phyloP scores from a whole-genome alignment of 2,329 filamentous ascomycete species.

The Trichophyton schoenleinii region DNA sequence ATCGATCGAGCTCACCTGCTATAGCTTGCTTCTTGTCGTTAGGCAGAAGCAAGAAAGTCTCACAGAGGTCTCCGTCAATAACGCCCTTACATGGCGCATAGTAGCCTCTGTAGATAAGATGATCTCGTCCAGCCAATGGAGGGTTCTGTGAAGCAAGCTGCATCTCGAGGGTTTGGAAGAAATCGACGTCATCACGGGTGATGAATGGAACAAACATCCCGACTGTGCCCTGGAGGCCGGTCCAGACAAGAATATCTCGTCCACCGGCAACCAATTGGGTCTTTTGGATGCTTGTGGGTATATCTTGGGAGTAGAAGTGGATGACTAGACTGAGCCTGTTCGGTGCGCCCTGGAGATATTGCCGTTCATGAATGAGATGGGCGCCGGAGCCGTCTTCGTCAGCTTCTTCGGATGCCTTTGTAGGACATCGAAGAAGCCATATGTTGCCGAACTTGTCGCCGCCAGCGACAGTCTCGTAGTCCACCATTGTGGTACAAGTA shows the following conservation, averaged over 20 bases:
- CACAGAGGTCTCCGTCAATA: slow-evolving; percentile 93
- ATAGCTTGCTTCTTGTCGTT: slow-evolving; percentile 92
- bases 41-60: slow-evolving; percentile 71
- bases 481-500: slow-evolving; percentile 81
- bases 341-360: slow-evolving; percentile 79
- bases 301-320: slow-evolving; percentile 84
- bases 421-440: slow-evolving; percentile 78
- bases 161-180: slow-evolving; percentile 88
- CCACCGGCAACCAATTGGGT: slow-evolving; percentile 82
- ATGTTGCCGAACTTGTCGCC: slow-evolving; percentile 97
- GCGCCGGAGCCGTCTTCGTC: slow-evolving; percentile 86
- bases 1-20: slow-evolving; percentile 81
- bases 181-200: slow-evolving; percentile 85
- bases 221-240: slow-evolving; percentile 84
- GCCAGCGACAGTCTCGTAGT: slow-evolving; percentile 90
- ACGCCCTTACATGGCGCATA: slow-evolving; percentile 93
- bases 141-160: slow-evolving; percentile 77
- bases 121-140: slow-evolving; percentile 80
- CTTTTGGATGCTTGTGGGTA: slow-evolving; percentile 81
- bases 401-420: slow-evolving; percentile 74
- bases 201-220: slow-evolving; percentile 88
- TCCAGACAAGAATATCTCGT: slow-evolving; percentile 84
- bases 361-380: slow-evolving; percentile 79
- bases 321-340: slow-evolving; percentile 74
- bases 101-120: slow-evolving; percentile 89